These are phyloP conservation scores for Aspergillus clavatus DNA, from an alignment of 2,329 filamentous ascomycete genomes.

Conservation along the genomic window DNA sequence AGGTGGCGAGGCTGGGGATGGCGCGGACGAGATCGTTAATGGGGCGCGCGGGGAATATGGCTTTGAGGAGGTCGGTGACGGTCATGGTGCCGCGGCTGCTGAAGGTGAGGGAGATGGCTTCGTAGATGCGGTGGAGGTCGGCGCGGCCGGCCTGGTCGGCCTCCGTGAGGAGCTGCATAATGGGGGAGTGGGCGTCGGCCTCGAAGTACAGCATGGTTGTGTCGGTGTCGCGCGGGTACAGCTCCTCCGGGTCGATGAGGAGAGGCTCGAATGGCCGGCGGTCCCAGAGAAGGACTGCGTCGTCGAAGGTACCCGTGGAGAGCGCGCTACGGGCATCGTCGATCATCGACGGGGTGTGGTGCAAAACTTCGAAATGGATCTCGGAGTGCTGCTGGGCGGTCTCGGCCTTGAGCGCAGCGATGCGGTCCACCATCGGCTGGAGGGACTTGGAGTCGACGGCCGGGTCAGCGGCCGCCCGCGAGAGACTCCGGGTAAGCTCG, in stretches of 20 bases:
- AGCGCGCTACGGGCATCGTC: slow-evolving; percentile 51
- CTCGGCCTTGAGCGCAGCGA: slow-evolving; percentile 9
- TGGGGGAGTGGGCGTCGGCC: slow-evolving; percentile 23
- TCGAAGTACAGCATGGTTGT: slow-evolving; percentile 35
- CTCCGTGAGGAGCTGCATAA: slow-evolving; percentile 16
- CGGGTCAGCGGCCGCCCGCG: slow-evolving; percentile 23
- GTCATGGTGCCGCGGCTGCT: slow-evolving; percentile 20
- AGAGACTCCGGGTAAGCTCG: slow-evolving; percentile 18
- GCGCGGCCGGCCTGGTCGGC: slow-evolving; percentile 13
- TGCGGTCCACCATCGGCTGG: slow-evolving; percentile 18
- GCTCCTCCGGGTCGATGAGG: slow-evolving; percentile 53
- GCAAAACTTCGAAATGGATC: slow-evolving; percentile 29
- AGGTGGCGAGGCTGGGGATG: slow-evolving; percentile 30
- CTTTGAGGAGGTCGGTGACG: slow-evolving; percentile 24
- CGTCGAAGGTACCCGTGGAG: slow-evolving; percentile 36
- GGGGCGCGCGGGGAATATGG: slow-evolving; percentile 27
- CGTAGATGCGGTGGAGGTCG: slow-evolving; percentile 21
- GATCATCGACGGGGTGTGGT: slow-evolving; percentile 35
- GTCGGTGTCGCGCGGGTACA: slow-evolving; percentile 54
- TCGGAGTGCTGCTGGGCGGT: slow-evolving; percentile 9
- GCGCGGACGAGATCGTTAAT: slow-evolving; percentile 29
- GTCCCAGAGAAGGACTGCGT: slow-evolving; percentile 62
- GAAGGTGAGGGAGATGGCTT: slow-evolving; percentile 23
- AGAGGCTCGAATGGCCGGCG: slow-evolving; percentile 67
- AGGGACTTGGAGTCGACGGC: slow-evolving; percentile 15